Base-by-base conservation (phyloP, 2,329 filamentous ascomycete genomes). In the Colletotrichum sp. region DNA sequence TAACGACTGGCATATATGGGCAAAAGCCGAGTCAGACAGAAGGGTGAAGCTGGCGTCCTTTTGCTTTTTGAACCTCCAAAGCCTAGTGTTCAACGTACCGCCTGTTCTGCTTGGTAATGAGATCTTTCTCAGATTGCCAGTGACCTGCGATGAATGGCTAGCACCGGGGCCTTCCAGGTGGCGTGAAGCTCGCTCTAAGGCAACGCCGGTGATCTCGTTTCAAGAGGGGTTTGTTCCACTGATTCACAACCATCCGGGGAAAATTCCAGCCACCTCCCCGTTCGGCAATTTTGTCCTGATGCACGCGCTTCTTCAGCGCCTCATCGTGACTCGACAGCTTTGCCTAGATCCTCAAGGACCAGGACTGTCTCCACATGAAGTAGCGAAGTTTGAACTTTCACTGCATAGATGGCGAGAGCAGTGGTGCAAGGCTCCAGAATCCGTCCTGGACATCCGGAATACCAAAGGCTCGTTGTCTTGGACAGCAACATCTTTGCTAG, bases 51-150 rank as follows among this genome's bases (percentile, higher is more conserved):
- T 71, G 16, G 52, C 69, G 4, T 44, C 62, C 12, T 71, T 71
- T 32, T 71, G 69, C 44, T 71, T 71, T 44, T 66, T 66, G 44
- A 71, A 66, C 30, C 60, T 71, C n/a, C 69, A 71, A 52, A 66
- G 60, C 24, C 44, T 71, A 21, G 69, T 71, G 26, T 71, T 71
- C 30, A 52, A 66, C 21, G 60, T 57, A n/a, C 69, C 69, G 10
- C 69, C 69, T 6, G 59, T 71, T 8, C 26, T 66, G 21, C 24
- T 71, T 10, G 39, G 39, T 8, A 72, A 72, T 16, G 62, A 67
- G 18, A 59, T 67, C 16, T 26, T 65, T 12, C 49, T 72, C 5
- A 32, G 32, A 16, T 30, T 67, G 21, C 69, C 49, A 21, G 63
- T 39, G 9, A 44, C 62, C 15, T 72, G 60, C 32, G 32, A 66